Conservation (phyloP, 2,329 filamentous ascomycete genomes). For the Acrodontium crateriforme region DNA sequence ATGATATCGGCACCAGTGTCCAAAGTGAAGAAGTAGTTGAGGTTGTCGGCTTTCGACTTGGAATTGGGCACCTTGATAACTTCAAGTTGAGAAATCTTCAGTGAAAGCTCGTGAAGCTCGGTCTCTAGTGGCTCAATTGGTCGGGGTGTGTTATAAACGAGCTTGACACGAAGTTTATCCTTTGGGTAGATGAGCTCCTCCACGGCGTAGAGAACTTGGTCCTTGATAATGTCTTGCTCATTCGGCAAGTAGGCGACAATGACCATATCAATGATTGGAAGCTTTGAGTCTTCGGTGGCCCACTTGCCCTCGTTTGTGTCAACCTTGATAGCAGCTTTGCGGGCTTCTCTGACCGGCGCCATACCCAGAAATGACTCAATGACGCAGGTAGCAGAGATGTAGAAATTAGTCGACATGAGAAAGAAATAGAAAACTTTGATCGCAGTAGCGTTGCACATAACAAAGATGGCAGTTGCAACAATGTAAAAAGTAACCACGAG, state of each 20-base stretch:
- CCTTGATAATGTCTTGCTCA: constrained; percentile 37
- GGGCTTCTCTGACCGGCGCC: constrained; percentile 15
- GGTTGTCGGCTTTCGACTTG: constrained; percentile 36
- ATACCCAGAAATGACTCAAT: constrained; percentile 19
- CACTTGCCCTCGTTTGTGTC: constrained; percentile 10
- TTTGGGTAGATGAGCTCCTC: constrained; percentile 33
- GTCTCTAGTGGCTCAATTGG: constrained; percentile 33
- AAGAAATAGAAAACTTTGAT: constrained; percentile 21
- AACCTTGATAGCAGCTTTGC: constrained; percentile 14
- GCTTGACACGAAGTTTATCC: constrained; percentile 33
- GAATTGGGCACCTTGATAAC: constrained; percentile 35
- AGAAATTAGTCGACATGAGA: constrained; percentile 20
- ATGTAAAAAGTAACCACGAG: constrained; percentile 18
- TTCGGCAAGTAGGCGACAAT: constrained; percentile 38
- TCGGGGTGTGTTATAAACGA: constrained; percentile 36
- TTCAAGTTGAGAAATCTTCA: constrained; percentile 26
- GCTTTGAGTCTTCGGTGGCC: constrained; percentile 13
- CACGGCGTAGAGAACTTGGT: constrained; percentile 32
- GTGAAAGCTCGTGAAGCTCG: constrained; percentile 25
- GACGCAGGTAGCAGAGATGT: constrained; percentile 15
- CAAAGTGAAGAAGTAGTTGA: constrained; percentile 35
- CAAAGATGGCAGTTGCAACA: constrained; percentile 16
- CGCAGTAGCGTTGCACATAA: constrained; percentile 11
- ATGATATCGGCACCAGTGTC: constrained; percentile 32
- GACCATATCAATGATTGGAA: constrained; percentile 32